A percentile compares a stretch with the other conserved stretches of the same genome.
Evolutionary conservation across 1,284 basidiomycete genomes (phyloP).

Genomic region (Golubevia sp.): DNA sequence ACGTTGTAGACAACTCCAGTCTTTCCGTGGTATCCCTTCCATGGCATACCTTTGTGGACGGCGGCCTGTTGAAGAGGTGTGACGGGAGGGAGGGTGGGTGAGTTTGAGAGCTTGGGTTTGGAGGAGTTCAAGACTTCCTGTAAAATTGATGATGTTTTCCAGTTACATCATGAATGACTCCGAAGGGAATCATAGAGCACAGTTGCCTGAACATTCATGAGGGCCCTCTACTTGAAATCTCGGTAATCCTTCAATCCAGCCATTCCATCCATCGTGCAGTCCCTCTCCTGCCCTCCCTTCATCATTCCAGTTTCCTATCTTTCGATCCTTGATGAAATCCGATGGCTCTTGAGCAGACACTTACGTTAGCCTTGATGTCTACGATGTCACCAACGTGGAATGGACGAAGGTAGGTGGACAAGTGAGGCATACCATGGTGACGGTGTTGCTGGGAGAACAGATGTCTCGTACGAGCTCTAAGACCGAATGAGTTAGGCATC

Average conservation of each 20-base stretch:
- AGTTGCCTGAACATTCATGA: too few relatives aligned
- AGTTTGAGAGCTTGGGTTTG: too few relatives aligned
- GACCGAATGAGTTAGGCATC: constrained; percentile 61
- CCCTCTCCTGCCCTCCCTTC: not conserved
- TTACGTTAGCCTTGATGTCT: constrained; percentile 59
- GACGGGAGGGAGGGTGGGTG: not conserved
- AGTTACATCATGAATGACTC: too few relatives aligned
- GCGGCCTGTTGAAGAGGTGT: constrained; percentile 14
- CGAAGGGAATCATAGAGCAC: too few relatives aligned
- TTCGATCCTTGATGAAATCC: not conserved
- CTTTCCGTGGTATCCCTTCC: constrained; percentile 61
- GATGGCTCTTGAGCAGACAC: not conserved
- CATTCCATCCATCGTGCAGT: constrained; percentile 1
- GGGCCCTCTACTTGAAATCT: not conserved
- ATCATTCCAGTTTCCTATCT: not conserved
- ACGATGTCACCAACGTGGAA: constrained; percentile 62
- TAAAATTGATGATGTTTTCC: too few relatives aligned
- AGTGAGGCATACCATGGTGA: constrained; percentile 59
- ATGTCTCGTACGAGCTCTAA: constrained; percentile 61
- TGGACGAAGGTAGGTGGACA: constrained; percentile 58
- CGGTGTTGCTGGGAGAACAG: constrained; percentile 60
- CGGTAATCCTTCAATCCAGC: constrained; percentile 62
- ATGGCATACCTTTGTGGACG: constrained; percentile 62
- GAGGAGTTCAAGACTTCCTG: too few relatives aligned
- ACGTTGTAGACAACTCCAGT: constrained; percentile 62